Percentiles rank a stretch among this genome's conserved stretches.
Conservation (phyloP, 2,329 filamentous ascomycete genomes). For the Cryphonectria naterciae region DNA sequence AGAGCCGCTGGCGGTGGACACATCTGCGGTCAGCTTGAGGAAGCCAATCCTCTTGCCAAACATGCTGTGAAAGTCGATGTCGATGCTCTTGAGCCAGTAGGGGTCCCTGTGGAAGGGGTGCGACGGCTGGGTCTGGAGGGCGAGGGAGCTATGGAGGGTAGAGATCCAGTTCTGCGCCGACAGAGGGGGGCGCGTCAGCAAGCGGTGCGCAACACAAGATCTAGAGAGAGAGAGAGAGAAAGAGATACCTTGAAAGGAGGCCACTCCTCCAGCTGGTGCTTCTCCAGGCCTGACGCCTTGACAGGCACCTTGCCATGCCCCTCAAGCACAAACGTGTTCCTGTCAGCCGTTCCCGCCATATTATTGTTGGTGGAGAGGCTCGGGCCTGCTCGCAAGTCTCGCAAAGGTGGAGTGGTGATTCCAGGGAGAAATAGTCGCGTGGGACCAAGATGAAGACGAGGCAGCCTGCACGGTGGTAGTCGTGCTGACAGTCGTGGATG, state of each 20-base stretch:
- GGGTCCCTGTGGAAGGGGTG: slow-evolving; percentile 60
- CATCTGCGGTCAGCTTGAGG: slow-evolving; percentile 55
- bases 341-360: not conserved
- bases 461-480: not conserved
- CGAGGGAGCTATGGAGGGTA: slow-evolving; percentile 51
- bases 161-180: slow-evolving; percentile 51
- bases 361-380: not conserved
- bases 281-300: slow-evolving; percentile 49
- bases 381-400: not conserved
- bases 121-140: slow-evolving; percentile 44
- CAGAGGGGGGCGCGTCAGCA: slow-evolving; percentile 13
- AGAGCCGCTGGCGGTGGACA: slow-evolving; percentile 54
- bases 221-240: not conserved
- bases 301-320: slow-evolving; percentile 44
- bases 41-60: slow-evolving; percentile 56
- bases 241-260: slow-evolving; percentile 53
- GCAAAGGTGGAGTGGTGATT: not conserved
- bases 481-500: not conserved
- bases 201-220: slow-evolving; percentile 4
- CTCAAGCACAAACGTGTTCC: slow-evolving; percentile 43
- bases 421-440: not conserved
- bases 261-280: slow-evolving; percentile 51
- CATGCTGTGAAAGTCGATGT: slow-evolving; percentile 57
- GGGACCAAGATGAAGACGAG: not conserved
- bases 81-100: slow-evolving; percentile 55